Base-by-base conservation (phyloP, 2,329 filamentous ascomycete species). In the Neurospora crassa region DNA sequence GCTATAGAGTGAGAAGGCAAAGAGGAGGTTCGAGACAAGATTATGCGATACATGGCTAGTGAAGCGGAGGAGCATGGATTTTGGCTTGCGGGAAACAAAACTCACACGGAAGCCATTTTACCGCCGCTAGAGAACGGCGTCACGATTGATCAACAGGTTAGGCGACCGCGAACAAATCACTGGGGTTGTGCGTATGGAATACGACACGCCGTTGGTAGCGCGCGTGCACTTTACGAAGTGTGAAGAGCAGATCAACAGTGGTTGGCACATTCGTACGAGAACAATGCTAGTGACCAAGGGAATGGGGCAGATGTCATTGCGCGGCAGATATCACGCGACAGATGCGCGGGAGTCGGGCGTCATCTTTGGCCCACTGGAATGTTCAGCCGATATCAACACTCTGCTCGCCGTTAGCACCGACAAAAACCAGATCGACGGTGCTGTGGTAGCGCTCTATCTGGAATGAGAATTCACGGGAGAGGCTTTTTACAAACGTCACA, bases 1-100 rank as follows among this genome's bases (percentile, higher is more conserved):
- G 85, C 83, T 71, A 81, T 81, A 70, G 78, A 79, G 71, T 80
- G 72, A 80, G 14, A 16, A 63, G 53, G 16, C 14, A 1, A 63
- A 11, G 29, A 34, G 53, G 53, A 11, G 43, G 43, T 20, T 20
- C 18, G 42, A 45, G 18, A 45, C 41, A 45, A 45, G 18, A 43
- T 18, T 43, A n/a, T n/a, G 42, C 5, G 42, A 10, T 45, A 45
- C 18, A 45, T 11, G 4, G 42, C 42, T 24, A 37, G 29, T 29
- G 29, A 5, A 29, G 29, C 29, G 4, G 29, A 29, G 29, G 29
- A 29, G 29, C 29, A 29, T 29, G 29, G 29, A 5, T 29, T 29
- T 29, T 3, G n/a, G 43, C 43, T 45, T n/a, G 20, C 1, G 4
- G 10, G 18, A 2, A 45, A 0, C 1, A 0, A 45, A n/a, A n/a